Percentiles rank a stretch among this genome's conserved stretches.
These are phyloP conservation scores for Hericium coralloides DNA, from an alignment of 768 basidiomycete species.

Conservation along the genomic window DNA sequence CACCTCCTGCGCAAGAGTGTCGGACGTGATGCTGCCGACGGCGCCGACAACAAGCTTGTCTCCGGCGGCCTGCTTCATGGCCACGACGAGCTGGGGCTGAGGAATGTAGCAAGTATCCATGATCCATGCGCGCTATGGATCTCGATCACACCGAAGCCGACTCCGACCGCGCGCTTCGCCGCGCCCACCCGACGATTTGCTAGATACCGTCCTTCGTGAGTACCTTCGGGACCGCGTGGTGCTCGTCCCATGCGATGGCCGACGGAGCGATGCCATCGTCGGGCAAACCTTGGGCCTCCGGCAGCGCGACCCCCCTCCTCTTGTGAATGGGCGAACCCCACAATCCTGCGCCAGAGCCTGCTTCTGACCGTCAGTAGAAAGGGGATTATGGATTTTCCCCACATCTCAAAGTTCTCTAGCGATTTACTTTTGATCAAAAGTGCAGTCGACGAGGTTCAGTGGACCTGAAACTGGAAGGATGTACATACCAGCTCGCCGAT, in stretches of 20 bases:
- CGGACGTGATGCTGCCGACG: slow-evolving; percentile 50
- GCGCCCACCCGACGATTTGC: slow-evolving; percentile 24
- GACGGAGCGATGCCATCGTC: slow-evolving; percentile 28
- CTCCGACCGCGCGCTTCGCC: slow-evolving; percentile 21
- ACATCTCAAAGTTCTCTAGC: no score
- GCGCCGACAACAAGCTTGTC: slow-evolving; percentile 37
- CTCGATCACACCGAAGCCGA: slow-evolving; percentile 17
- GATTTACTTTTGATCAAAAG: no score
- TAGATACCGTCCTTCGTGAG: slow-evolving; percentile 29
- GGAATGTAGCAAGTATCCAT: slow-evolving; percentile 26
- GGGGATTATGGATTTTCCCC: no score
- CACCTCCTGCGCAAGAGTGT: slow-evolving; percentile 45
- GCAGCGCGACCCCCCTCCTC: no score
- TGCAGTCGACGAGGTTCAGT: no score
- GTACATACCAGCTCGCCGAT: no score
- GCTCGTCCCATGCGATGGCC: slow-evolving; percentile 25
- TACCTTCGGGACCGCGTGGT: slow-evolving; percentile 29
- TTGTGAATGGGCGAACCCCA: no score
- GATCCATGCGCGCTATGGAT: slow-evolving; percentile 19
- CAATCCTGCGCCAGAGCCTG: no score
- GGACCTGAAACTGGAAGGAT: no score
- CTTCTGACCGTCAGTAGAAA: no score
- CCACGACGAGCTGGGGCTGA: slow-evolving; percentile 39
- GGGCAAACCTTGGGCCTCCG: no score
- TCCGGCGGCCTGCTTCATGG: slow-evolving; percentile 39